Percentiles rank a stretch among this genome's conserved stretches.
Conservation (phyloP, 2,329 filamentous ascomycete genomes). For the Penicillium sp. region DNA sequence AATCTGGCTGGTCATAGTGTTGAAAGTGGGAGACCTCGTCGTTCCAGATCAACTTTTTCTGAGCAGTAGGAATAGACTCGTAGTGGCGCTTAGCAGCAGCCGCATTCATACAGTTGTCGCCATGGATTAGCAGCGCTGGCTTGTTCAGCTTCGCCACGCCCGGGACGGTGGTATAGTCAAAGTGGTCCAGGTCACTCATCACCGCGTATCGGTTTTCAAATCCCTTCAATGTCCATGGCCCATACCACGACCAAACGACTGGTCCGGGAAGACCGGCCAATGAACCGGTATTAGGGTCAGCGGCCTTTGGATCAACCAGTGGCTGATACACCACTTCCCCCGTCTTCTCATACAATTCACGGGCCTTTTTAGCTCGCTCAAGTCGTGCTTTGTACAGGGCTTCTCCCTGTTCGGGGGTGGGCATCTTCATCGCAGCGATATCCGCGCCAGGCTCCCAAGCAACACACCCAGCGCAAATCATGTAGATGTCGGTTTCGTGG, state of each 20-base stretch:
- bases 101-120: slow-evolving; percentile 33
- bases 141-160: slow-evolving; percentile 30
- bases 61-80: slow-evolving; percentile 7
- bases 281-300: slow-evolving; percentile 22
- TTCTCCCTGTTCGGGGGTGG: slow-evolving; percentile 29
- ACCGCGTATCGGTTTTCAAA: slow-evolving; percentile 33
- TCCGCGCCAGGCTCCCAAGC: slow-evolving; percentile 22
- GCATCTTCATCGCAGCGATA: slow-evolving; percentile 26
- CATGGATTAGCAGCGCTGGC: slow-evolving; percentile 30
- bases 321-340: slow-evolving; percentile 31
- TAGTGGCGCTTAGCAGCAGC: slow-evolving; percentile 20
- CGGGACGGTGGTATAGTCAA: slow-evolving; percentile 27
- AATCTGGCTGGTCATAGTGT: slow-evolving; percentile 29
- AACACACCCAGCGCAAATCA: slow-evolving; percentile 33
- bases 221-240: slow-evolving; percentile 28
- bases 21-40: slow-evolving; percentile 30
- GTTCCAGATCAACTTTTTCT: slow-evolving; percentile 32
- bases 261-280: slow-evolving; percentile 29
- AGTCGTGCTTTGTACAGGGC: slow-evolving; percentile 26
- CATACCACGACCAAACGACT: slow-evolving; percentile 32
- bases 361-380: slow-evolving; percentile 24
- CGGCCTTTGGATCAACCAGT: slow-evolving; percentile 22
- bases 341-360: slow-evolving; percentile 26
- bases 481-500: slow-evolving; percentile 31
- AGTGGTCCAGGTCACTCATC: slow-evolving; percentile 33